Percentiles rank a stretch among this genome's conserved stretches.
phyloP scores from a whole-genome alignment of 176 grass and related monocot genomes.

The Alloteropsis semialata region DNA sequence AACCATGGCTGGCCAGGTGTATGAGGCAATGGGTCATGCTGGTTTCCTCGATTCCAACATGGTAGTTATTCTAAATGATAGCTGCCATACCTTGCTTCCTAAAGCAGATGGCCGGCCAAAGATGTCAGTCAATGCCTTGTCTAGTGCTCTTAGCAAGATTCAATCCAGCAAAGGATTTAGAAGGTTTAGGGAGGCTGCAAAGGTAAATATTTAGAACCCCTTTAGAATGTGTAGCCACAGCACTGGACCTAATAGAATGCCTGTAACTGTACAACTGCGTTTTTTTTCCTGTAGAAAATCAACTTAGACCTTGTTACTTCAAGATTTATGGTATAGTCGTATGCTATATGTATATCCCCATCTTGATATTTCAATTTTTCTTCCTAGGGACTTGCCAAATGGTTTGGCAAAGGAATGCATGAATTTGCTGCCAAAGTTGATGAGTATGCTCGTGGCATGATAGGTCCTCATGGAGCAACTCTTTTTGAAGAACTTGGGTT shows the following conservation, averaged over 20 bases:
- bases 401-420: slow-evolving; percentile 80
- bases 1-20: slow-evolving; percentile 77
- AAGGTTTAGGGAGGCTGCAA: slow-evolving; percentile 73
- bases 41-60: slow-evolving; percentile 81
- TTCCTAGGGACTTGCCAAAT: slow-evolving; percentile 65
- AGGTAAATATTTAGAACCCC: slow-evolving; percentile 43
- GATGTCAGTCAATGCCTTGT: slow-evolving; percentile 64
- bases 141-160: slow-evolving; percentile 71
- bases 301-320: not conserved
- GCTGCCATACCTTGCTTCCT: slow-evolving; percentile 49
- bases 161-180: slow-evolving; percentile 81
- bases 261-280: not conserved
- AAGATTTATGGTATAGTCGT: not conserved
- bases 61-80: slow-evolving; percentile 86
- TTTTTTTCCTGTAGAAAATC: not conserved
- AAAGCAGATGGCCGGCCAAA: slow-evolving; percentile 43
- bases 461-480: slow-evolving; percentile 71
- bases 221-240: not conserved
- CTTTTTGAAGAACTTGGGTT: slow-evolving; percentile 87
- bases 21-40: slow-evolving; percentile 79
- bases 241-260: not conserved
- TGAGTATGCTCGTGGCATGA: slow-evolving; percentile 77
- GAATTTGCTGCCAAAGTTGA: slow-evolving; percentile 83
- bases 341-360: not conserved
- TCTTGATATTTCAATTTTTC: slow-evolving; percentile 19